A percentile compares a stretch with the other conserved stretches of the same genome.
phyloP scores from a whole-genome alignment of 495 filamentous ascomycete species.

The Aspergillus leporis region DNA sequence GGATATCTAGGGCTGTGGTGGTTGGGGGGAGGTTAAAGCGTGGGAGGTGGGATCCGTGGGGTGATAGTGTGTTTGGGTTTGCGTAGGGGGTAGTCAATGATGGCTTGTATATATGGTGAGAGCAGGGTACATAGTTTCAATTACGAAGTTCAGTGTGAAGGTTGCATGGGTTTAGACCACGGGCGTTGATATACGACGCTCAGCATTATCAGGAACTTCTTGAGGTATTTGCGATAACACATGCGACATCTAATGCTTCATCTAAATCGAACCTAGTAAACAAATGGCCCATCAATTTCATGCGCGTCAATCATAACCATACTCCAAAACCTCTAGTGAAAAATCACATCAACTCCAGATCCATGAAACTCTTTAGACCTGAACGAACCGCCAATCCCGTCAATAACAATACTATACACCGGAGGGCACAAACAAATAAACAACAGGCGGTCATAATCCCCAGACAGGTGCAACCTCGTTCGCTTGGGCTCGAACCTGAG shows the following conservation, averaged over 20 bases:
- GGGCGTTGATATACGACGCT: too few relatives aligned
- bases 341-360: neutral
- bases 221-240: too few relatives aligned
- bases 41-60: neutral
- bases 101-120: too few relatives aligned
- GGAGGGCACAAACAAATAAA: too few relatives aligned
- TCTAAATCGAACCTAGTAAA: neutral
- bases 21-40: conserved; percentile 22
- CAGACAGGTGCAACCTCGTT: conserved; percentile 14
- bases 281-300: neutral
- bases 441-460: neutral
- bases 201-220: too few relatives aligned
- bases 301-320: neutral
- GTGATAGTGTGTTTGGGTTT: conserved; percentile 5
- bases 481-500: conserved; percentile 14
- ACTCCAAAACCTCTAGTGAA: neutral
- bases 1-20: conserved; percentile 28
- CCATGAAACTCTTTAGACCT: neutral
- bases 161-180: too few relatives aligned
- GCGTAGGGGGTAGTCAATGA: conserved; percentile 4
- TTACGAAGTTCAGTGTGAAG: neutral
- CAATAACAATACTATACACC: neutral
- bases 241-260: too few relatives aligned
- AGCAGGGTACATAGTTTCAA: too few relatives aligned
- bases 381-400: neutral